phyloP scores from a whole-genome alignment of 805 yeast genomes.

The Kazachstania psychrophila region DNA sequence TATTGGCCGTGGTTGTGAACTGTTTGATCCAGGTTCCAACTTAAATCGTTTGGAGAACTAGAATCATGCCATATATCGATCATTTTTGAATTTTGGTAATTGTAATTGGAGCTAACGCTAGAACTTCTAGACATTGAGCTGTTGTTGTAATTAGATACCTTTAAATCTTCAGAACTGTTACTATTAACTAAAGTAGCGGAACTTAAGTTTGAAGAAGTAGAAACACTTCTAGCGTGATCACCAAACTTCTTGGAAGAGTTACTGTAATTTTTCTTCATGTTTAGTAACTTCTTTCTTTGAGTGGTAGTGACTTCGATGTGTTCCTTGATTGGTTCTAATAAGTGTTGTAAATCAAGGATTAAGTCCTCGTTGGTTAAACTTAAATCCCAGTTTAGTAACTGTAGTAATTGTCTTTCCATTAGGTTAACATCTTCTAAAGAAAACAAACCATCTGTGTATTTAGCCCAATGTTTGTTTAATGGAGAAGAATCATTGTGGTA shows the following conservation, averaged over 20 bases:
- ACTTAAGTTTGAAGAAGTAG: slow-evolving; percentile 9
- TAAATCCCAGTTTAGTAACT: slow-evolving; percentile 63
- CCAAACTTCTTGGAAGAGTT: not conserved
- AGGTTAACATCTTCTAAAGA: slow-evolving; percentile 58
- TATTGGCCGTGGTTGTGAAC: too few species aligned
- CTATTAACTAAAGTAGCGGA: slow-evolving; percentile 5
- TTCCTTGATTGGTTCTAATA: slow-evolving; percentile 64
- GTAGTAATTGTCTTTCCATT: slow-evolving; percentile 71
- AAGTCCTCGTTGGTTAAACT: slow-evolving; percentile 61
- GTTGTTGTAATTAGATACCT: slow-evolving; percentile 6
- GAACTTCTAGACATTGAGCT: not conserved
- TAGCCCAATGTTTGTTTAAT: slow-evolving; percentile 71
- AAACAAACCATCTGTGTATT: slow-evolving; percentile 67
- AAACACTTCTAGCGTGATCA: slow-evolving; percentile 2
- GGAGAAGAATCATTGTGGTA: slow-evolving; percentile 73
- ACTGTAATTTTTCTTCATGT: slow-evolving; percentile 1
- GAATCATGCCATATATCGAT: slow-evolving; percentile 1
- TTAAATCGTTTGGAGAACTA: not conserved
- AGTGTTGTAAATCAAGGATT: slow-evolving; percentile 54
- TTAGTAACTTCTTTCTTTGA: slow-evolving; percentile 13
- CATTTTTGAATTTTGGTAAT: not conserved
- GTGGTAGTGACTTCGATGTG: slow-evolving; percentile 29
- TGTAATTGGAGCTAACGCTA: too few species aligned
- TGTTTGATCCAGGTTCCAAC: not conserved
- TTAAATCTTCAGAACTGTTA: slow-evolving; percentile 2